Evolutionary conservation across 495 filamentous ascomycete species (phyloP).

Genomic region (Aspergillus baeticus): DNA sequence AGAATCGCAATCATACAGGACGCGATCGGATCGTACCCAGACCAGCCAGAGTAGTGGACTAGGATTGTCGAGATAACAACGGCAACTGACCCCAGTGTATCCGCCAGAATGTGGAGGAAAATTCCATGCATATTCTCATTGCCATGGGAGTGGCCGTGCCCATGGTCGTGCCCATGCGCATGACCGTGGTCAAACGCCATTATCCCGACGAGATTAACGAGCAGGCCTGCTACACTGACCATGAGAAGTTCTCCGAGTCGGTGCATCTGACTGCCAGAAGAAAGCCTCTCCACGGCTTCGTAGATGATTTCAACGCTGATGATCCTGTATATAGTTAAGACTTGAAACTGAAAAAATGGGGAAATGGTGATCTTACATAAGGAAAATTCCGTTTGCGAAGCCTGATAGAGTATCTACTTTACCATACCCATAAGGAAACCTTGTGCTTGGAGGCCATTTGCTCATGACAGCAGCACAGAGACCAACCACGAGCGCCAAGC

Average conservation of each 20-base stretch:
- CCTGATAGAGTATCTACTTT: slow-evolving; percentile 96
- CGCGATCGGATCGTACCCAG: slow-evolving; percentile 93
- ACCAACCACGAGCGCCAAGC: slow-evolving; percentile 85
- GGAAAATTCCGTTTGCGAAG: slow-evolving; percentile 94
- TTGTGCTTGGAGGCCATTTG: slow-evolving; percentile 87
- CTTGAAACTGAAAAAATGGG: not conserved
- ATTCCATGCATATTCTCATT: slow-evolving; percentile 99
- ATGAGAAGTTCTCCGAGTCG: slow-evolving; percentile 82
- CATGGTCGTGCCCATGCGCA: slow-evolving; percentile 64
- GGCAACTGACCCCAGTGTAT: slow-evolving; percentile 90
- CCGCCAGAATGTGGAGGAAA: slow-evolving; percentile 91
- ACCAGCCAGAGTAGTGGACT: slow-evolving; percentile 82
- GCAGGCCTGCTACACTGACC: slow-evolving; percentile 79
- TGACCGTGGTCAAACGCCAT: slow-evolving; percentile 77
- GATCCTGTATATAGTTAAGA: slow-evolving; percentile 55
- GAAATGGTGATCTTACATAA: slow-evolving; percentile 63
- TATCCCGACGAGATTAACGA: slow-evolving; percentile 91
- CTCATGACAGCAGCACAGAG: slow-evolving; percentile 95
- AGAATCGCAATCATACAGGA: slow-evolving; percentile 91
- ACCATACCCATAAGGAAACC: slow-evolving; percentile 93
- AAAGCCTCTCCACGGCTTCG: slow-evolving; percentile 84
- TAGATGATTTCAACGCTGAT: slow-evolving; percentile 97
- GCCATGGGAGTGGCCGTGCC: slow-evolving; percentile 69
- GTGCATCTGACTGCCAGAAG: slow-evolving; percentile 77
- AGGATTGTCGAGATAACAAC: slow-evolving; percentile 90